Conservation (phyloP, 257 asterid genomes). For the Eustoma russellianum region DNA sequence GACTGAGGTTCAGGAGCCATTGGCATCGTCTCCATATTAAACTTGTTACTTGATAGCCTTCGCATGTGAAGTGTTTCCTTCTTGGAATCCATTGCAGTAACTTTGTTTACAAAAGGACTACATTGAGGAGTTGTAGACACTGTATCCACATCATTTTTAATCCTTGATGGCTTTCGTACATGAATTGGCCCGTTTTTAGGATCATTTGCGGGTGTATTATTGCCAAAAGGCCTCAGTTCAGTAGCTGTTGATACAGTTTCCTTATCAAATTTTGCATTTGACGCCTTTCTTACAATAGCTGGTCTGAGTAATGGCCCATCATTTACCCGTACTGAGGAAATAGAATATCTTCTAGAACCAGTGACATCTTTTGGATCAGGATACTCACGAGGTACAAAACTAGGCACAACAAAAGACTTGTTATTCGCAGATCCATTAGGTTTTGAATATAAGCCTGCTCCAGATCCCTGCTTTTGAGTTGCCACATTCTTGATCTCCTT, state of each 20-base stretch:
- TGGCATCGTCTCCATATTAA: constrained; percentile 56
- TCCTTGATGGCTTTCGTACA: constrained; percentile 43
- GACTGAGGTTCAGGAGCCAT: constrained; percentile 37
- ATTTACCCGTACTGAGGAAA: constrained; percentile 32
- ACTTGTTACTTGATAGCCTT: constrained; percentile 44
- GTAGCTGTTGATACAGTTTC: constrained; percentile 43
- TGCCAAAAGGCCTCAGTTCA: constrained; percentile 33
- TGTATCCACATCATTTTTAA: constrained; percentile 51
- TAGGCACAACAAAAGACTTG: constrained; percentile 57
- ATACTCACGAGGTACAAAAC: constrained; percentile 60
- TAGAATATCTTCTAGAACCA: constrained; percentile 57
- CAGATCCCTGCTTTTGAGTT: constrained; percentile 55
- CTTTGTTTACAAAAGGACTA: constrained; percentile 18
- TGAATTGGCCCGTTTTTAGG: constrained; percentile 42
- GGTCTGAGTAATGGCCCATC: constrained; percentile 37
- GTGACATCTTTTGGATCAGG: constrained; percentile 38
- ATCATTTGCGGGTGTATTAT: constrained; percentile 20
- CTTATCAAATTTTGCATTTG: constrained; percentile 49
- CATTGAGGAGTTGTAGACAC: constrained; percentile 41
- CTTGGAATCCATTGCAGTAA: constrained; percentile 19
- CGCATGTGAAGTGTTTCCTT: constrained; percentile 43
- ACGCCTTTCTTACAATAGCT: constrained; percentile 43
- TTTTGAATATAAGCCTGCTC: constrained; percentile 35
- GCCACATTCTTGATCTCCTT: constrained; percentile 39
- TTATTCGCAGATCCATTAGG: constrained; percentile 25